Evolutionary conservation across 257 asterid genomes (phyloP).

Genomic region (Jaltomata sinuosa): DNA sequence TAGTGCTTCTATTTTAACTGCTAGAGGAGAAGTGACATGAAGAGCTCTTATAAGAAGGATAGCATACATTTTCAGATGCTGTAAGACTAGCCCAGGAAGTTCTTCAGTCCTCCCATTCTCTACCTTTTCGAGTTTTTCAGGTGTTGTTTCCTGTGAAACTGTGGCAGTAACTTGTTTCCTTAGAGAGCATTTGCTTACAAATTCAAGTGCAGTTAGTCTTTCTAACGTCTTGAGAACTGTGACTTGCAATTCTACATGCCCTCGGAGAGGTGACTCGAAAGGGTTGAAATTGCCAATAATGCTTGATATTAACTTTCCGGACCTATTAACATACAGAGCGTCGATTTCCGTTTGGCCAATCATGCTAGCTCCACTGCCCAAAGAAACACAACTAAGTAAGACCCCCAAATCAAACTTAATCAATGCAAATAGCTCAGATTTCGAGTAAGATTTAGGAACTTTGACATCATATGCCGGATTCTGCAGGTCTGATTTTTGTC

Average conservation of each 20-base stretch:
- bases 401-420: constrained; percentile 73
- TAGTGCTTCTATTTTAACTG: constrained; percentile 71
- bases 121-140: constrained; percentile 24
- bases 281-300: constrained; percentile 52
- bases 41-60: constrained; percentile 60
- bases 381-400: constrained; percentile 55
- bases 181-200: constrained; percentile 51
- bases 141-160: constrained; percentile 26
- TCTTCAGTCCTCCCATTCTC: constrained; percentile 29
- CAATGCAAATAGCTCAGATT: constrained; percentile 53
- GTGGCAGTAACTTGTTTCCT: constrained; percentile 31
- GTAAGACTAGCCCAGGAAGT: constrained; percentile 39
- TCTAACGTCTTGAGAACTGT: constrained; percentile 53
- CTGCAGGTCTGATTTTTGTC: constrained; percentile 24
- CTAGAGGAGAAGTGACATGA: constrained; percentile 55
- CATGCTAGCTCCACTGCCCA: constrained; percentile 30
- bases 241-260: constrained; percentile 65
- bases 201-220: constrained; percentile 58
- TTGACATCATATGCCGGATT: constrained; percentile 17
- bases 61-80: constrained; percentile 52
- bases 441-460: constrained; percentile 39
- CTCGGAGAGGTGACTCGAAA: constrained; percentile 40
- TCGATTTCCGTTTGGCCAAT: constrained; percentile 38
- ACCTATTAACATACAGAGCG: constrained; percentile 41
- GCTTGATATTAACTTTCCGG: constrained; percentile 44